Percentiles rank a stretch among this genome's conserved stretches.
phyloP scores from a whole-genome alignment of 1,284 basidiomycete genomes.

The Taiwanofungus camphoratus region DNA sequence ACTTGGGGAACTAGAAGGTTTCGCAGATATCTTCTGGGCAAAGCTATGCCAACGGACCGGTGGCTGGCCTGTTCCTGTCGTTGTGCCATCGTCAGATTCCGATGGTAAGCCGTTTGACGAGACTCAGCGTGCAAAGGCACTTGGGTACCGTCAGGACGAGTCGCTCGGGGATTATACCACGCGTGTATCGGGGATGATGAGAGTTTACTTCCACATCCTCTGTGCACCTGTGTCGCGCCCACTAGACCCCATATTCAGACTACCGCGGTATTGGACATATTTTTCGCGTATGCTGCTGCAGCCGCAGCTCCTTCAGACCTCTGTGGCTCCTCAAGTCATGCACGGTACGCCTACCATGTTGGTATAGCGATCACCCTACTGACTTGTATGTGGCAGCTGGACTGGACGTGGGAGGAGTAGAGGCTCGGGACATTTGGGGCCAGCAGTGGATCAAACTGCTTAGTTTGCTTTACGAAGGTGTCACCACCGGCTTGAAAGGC shows the following conservation, averaged over 20 bases:
- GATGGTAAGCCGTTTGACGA: conserved; percentile 45
- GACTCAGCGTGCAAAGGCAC: conserved; percentile 60
- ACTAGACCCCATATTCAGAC: conserved; percentile 48
- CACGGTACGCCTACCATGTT: conserved; percentile 48
- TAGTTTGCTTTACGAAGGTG: conserved; percentile 56
- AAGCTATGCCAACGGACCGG: conserved; percentile 79
- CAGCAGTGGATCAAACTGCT: conserved; percentile 78
- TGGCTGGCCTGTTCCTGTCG: conserved; percentile 60
- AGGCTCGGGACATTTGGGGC: conserved; percentile 64
- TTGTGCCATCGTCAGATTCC: conserved; percentile 43
- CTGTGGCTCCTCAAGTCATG: conserved; percentile 57
- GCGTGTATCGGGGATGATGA: conserved; percentile 79
- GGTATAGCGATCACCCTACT: conserved; percentile 14
- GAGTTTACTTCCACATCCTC: conserved; percentile 85
- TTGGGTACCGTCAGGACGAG: conserved; percentile 64
- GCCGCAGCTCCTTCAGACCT: conserved; percentile 43
- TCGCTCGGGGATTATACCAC: conserved; percentile 59
- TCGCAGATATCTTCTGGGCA: conserved; percentile 75
- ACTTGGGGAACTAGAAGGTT: conserved; percentile 54
- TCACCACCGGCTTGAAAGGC: conserved; percentile 45
- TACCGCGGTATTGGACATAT: conserved; percentile 65
- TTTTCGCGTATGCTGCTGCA: conserved; percentile 55
- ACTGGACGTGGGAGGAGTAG: conserved; percentile 66
- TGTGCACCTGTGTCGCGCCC: conserved; percentile 36
- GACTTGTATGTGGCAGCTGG: conserved; percentile 43